Evolutionary conservation across 768 basidiomycete genomes (phyloP).

Genomic region (Sporobolomyces phaffii): DNA sequence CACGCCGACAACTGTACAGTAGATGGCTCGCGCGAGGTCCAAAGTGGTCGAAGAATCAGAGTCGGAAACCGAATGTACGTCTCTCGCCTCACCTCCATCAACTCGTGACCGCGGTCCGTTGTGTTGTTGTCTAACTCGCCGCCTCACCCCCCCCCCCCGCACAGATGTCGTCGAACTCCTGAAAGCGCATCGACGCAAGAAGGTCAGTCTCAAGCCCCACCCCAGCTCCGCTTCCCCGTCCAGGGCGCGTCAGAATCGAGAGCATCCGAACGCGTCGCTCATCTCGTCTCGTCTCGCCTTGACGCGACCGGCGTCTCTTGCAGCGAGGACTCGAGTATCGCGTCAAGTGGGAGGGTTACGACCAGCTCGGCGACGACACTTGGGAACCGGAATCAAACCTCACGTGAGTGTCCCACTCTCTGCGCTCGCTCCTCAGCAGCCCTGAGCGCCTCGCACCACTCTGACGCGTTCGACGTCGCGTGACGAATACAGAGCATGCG

Average conservation of each 20-base stretch:
- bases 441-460: not conserved
- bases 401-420: not conserved
- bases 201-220: too few relatives aligned
- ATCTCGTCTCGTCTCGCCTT: not conserved
- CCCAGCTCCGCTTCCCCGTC: too few relatives aligned
- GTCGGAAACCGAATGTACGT: too few relatives aligned
- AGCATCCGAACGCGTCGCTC: not conserved
- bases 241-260: too few relatives aligned
- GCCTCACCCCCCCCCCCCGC: too few relatives aligned
- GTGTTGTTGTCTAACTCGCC: too few relatives aligned
- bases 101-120: too few relatives aligned
- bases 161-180: too few relatives aligned
- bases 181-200: not conserved
- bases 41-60: too few relatives aligned
- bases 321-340: not conserved
- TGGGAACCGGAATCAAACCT: slow-evolving; percentile 14
- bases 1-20: too few relatives aligned
- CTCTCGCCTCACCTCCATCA: too few relatives aligned
- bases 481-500: not conserved
- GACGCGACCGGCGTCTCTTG: not conserved
- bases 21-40: too few relatives aligned
- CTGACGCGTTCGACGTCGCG: not conserved
- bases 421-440: not conserved
- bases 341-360: slow-evolving; percentile 14
- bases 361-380: slow-evolving; percentile 2